Evolutionary conservation across 257 asterid species (phyloP).

Genomic region (Solanum megistacrolobum): DNA sequence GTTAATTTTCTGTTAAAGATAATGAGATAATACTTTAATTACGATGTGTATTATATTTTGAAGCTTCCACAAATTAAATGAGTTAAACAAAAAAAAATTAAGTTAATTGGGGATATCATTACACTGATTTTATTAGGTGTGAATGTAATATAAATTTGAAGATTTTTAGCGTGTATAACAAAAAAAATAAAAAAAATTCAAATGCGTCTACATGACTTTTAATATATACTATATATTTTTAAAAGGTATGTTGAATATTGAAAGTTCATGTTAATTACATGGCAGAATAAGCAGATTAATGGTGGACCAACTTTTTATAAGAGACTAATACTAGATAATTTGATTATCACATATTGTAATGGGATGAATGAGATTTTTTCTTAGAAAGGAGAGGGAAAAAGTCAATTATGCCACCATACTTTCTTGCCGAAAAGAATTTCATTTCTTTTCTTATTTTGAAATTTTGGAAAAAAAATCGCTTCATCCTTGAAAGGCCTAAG

Average conservation of each 20-base stretch:
- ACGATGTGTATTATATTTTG: neutral
- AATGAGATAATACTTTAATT: neutral
- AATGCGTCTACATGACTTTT: neutral
- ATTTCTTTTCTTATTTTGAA: too few species aligned
- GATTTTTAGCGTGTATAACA: neutral
- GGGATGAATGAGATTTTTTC: neutral
- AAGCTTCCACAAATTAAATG: neutral
- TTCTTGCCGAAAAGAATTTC: neutral
- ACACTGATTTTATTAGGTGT: neutral
- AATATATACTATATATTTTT: too few species aligned
- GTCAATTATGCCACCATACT: neutral
- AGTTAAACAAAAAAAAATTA: accelerated
- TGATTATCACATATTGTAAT: neutral
- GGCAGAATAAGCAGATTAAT: neutral
- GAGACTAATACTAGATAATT: neutral
- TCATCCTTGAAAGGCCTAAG: neutral
- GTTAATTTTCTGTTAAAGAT: neutral
- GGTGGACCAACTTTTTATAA: neutral
- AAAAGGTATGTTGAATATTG: neutral
- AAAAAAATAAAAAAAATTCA: too few species aligned
- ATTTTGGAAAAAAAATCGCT: accelerated
- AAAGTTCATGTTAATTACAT: neutral
- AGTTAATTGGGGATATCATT: neutral
- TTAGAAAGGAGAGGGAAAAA: neutral
- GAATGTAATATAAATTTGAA: neutral